Base-by-base conservation (phyloP, 2,329 filamentous ascomycete species). In the Emericellopsis cladophorae region DNA sequence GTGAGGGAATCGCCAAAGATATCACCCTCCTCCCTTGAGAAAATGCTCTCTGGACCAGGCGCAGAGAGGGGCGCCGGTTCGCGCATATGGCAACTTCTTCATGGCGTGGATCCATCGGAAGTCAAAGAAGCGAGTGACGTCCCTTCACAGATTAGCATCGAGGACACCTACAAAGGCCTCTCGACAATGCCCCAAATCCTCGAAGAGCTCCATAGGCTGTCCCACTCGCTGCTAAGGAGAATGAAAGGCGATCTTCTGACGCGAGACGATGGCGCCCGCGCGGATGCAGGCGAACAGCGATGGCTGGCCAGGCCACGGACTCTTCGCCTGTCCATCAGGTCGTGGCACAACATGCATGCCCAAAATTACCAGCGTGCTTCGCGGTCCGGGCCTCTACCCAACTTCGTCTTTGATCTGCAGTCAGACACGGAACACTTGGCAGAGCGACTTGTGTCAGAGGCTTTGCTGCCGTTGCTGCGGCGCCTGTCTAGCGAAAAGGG, bases 141-240 rank as follows among this genome's bases (percentile, higher is more conserved):
- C 2, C 90, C 90, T 0, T 79, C 77, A 1, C 89, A 95, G 58
- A 93, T 96, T 55, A 92, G 86, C 57, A 92, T 96, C 47, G 90
- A 96, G 55, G 89, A 96, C 60, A 92, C 87, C 14, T 96, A 94
- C 56, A 72, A 76, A 21, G 76, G 79, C 14, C 65, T 95, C 1
- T 74, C 82, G 48, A 78, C 70, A 0, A 55, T 81, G 40, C 58
- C 74, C 1, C 71, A 79, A 44, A 76, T 93, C 24, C 62, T 66
- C 34, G 75, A 74, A 46, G 81, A 93, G 59, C 65, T 95, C 33
- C 60, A 65, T n/a, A 70, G 74, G 44, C 64, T 95, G 2, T 70
- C 82, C 0, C 67, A 65, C 11, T 87, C 83, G 48, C 66, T 96
- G 9, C 58, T 95, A 11, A 74, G 75, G 26, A 74, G 89, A 26